phyloP scores from a whole-genome alignment of 192 early-diverging fungal species.

The Podila epicladia region DNA sequence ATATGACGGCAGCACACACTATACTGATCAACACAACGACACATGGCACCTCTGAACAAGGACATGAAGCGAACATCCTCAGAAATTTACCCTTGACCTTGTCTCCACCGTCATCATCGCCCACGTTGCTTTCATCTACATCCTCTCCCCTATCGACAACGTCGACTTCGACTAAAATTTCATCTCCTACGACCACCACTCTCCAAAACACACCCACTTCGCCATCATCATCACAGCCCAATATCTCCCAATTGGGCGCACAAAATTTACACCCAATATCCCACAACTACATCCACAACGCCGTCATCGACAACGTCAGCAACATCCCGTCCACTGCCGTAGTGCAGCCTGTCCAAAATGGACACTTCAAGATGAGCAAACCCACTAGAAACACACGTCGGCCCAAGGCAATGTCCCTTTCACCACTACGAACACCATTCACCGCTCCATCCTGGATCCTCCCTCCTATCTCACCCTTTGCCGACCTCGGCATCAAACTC shows the following conservation, averaged over 20 bases:
- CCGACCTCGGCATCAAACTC: slow-evolving; percentile 35
- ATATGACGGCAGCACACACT: no score
- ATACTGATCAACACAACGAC: background rate
- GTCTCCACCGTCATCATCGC: background rate
- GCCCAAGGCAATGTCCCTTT: background rate
- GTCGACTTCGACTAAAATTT: slow-evolving; percentile 1
- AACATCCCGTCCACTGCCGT: no score
- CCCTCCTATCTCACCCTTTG: slow-evolving; percentile 37
- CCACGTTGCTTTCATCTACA: background rate
- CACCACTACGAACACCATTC: background rate
- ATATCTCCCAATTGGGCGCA: no score
- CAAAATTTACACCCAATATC: no score
- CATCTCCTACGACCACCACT: slow-evolving; percentile 17
- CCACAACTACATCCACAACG: no score
- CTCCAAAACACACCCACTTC: background rate
- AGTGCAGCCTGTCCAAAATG: background rate
- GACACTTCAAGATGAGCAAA: background rate
- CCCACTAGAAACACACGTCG: background rate
- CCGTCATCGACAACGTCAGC: no score
- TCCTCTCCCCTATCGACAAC: background rate
- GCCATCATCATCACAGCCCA: no score
- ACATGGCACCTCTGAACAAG: background rate
- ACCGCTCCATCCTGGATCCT: slow-evolving; percentile 17
- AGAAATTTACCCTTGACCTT: no score
- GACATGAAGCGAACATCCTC: no score